Evolutionary conservation across 2,329 filamentous ascomycete genomes (phyloP), one percentile per base, ranked within the genome.

Genomic region (Ophiostoma perfectum): DNA sequence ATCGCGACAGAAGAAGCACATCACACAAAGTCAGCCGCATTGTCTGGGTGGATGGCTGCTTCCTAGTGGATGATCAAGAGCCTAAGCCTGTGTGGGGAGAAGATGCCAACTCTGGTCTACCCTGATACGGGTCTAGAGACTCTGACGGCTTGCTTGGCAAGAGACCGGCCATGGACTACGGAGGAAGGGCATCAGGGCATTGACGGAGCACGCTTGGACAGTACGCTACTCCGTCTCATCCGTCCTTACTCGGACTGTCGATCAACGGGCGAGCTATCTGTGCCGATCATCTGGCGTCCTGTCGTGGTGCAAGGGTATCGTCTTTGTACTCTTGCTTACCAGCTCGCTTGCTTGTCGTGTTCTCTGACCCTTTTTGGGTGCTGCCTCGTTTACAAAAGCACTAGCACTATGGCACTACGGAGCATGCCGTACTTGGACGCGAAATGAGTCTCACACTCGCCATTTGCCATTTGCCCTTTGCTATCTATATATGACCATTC

Each of bases 21-120:
- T 12, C 49, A 4, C 18, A 55, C n/a, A n/a, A 55, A 27, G n/a
- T 55, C 49, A 55, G 49, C 49, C 49, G 49, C 49, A 55, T 27
- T 55, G n/a, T n/a, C 47, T n/a, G 18, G 49, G 49, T 27, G 47
- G 47, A 52, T 55, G 49, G 49, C 5, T 55, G 49, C 49, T 55
- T 55, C 49, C 49, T 55, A 55, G 49, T 36, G 49, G n/a, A 55
- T 55, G 49, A 55, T 55, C 49, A 55, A 55, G 49, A 11, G n/a
- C n/a, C 16, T n/a, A 55, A 55, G 49, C 49, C 49, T 27, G 49
- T 55, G 49, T 11, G 49, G 49, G 49, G 49, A 55, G 18, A 4
- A 55, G n/a, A 45, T 45, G 14, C 42, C 14, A 45, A 9, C 42
- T 11, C 42, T 45, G 42, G n/a, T 18, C 7, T 27, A 52, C 47